These are phyloP conservation scores for Crithidia fasciculata DNA, from an alignment of 208 protist genomes.

Conservation along the genomic window DNA sequence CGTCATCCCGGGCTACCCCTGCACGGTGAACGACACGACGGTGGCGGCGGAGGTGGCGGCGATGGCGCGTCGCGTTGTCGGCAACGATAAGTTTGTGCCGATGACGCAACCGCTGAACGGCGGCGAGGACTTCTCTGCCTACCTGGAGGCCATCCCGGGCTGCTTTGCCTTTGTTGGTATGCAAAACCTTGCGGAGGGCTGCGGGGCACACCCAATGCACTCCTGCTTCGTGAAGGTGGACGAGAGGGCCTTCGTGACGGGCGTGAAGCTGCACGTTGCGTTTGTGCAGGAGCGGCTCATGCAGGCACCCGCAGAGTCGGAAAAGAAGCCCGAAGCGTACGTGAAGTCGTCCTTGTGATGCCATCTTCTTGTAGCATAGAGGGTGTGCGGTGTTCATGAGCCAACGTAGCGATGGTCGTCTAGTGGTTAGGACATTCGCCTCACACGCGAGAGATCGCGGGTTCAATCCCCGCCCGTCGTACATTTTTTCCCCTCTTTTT, in stretches of 20 bases:
- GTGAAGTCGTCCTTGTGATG: too few species aligned
- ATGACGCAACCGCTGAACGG: constrained; percentile 27
- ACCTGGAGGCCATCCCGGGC: constrained; percentile 35
- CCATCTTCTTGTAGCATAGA: too few species aligned
- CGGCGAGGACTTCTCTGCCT: constrained; percentile 62
- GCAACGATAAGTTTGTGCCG: constrained; percentile 19
- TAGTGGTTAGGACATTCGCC: constrained; percentile 96
- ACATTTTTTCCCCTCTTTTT: constrained; percentile 36
- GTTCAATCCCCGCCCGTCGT: constrained; percentile 94
- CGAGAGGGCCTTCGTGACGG: constrained; percentile 38
- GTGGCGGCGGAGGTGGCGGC: constrained; percentile 42
- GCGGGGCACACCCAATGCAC: constrained; percentile 21
- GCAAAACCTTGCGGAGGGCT: constrained; percentile 5
- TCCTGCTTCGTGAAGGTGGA: constrained; percentile 42
- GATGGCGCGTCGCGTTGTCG: constrained; percentile 36
- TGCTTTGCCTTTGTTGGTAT: constrained; percentile 23
- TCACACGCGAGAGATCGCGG: constrained; percentile 93
- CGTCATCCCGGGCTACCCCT: constrained; percentile 50
- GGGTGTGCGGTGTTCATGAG: too few species aligned
- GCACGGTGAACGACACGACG: constrained; percentile 53
- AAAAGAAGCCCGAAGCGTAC: too few species aligned
- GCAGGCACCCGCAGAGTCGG: not conserved
- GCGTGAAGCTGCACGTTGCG: constrained; percentile 42
- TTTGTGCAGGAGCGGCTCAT: constrained; percentile 31
- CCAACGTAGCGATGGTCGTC: constrained; percentile 87